Evolutionary conservation across 225 moss, liverwort and hornwort genomes (phyloP), one percentile per base, ranked within the genome.

Genomic region (Ulota crispa): DNA sequence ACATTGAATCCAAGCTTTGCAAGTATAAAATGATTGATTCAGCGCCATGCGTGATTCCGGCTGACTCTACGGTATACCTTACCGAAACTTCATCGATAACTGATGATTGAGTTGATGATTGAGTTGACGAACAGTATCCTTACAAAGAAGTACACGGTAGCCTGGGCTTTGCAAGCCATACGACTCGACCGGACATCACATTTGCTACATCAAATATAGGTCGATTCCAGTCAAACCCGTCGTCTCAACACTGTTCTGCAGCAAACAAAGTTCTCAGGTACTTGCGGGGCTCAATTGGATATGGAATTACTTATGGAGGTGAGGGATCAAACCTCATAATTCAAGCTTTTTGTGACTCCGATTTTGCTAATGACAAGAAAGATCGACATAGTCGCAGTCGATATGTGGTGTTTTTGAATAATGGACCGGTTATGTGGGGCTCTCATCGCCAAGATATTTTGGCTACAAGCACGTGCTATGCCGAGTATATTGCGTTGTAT

Each of bases 1-100:
- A n/a, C 0, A 67, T 67, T 0, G 6, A 39, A 2, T 66, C 5
- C 0, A 66, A 67, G 23, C 1, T 39, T 0, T 6, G 12, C 1
- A 39, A 66, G 13, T n/a, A 66, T 6, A 0, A 1, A 2, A 68
- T 15, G 41, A 0, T 6, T 0, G 14, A 41, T 16, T 68, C 0
- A 0, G 8, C 4, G 0, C 42, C 16, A 0, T 68, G 15, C 0
- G 0, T 68, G 26, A 68, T 68, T 1, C 0, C 0, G 0, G 0
- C 0, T 14, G 1, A 68, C n/a, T 42, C 26, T 14, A n/a, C 1
- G 0, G 0, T 13, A 0, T 68, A 68, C 1, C 26, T 42, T 0
- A 0, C 0, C 0, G 0, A 41, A 0, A 68, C 26, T 24, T 68
- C 68, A 24, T 41, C 0, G 0, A 27, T 43, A 1, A 42, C 0